These are phyloP conservation scores for Arthrobotrys pseudoclavata DNA, from an alignment of 2,329 filamentous ascomycete species.

Conservation along the genomic window DNA sequence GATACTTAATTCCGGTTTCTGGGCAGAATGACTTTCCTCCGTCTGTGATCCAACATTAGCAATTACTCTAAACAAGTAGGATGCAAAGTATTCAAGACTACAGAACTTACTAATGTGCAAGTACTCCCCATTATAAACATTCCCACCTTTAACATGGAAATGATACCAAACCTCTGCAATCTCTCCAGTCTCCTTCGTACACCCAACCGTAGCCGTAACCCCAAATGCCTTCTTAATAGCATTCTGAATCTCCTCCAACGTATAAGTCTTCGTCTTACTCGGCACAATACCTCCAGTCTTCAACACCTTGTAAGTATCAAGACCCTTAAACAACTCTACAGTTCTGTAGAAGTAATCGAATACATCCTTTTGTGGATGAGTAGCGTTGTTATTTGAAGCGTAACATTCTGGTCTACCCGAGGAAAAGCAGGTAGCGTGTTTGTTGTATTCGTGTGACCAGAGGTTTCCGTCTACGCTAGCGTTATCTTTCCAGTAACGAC, in stretches of 20 bases:
- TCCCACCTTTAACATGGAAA: slow-evolving; percentile 72
- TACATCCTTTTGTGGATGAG: slow-evolving; percentile 75
- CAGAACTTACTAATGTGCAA: slow-evolving; percentile 63
- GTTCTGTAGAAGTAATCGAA: slow-evolving; percentile 78
- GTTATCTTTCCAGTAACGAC: slow-evolving; percentile 74
- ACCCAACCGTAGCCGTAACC: slow-evolving; percentile 73
- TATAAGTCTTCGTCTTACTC: slow-evolving; percentile 66
- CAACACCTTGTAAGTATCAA: slow-evolving; percentile 76
- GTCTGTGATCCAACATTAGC: slow-evolving; percentile 29
- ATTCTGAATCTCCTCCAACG: slow-evolving; percentile 60
- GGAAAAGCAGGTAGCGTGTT: slow-evolving; percentile 80
- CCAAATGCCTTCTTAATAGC: slow-evolving; percentile 69
- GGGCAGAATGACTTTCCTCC: slow-evolving; percentile 52
- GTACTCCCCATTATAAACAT: slow-evolving; percentile 61
- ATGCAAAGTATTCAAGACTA: too few species aligned
- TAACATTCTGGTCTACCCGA: slow-evolving; percentile 78
- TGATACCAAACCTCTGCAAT: slow-evolving; percentile 74
- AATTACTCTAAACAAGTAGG: background rate
- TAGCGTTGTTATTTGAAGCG: slow-evolving; percentile 70
- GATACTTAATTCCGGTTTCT: slow-evolving; percentile 45
- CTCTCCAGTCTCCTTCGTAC: slow-evolving; percentile 66
- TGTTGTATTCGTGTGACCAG: slow-evolving; percentile 80
- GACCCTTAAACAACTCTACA: slow-evolving; percentile 75
- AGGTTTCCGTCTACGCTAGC: slow-evolving; percentile 72
- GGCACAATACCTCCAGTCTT: slow-evolving; percentile 76